Conservation (phyloP, 1,139 yeast genomes). For the Yamadazyma oceani region DNA sequence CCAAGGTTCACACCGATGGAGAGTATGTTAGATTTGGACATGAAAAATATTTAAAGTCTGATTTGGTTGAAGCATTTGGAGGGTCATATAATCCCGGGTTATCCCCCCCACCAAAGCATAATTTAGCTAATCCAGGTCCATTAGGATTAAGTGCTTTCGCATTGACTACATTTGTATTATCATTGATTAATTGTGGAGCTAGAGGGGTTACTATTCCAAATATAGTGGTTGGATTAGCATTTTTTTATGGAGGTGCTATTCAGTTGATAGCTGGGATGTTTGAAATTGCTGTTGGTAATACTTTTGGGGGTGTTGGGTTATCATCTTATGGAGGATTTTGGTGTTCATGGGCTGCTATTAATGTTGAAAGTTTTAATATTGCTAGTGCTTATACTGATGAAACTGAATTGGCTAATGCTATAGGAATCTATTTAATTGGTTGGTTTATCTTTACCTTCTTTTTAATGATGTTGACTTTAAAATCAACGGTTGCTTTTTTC, state of each 20-base stretch:
- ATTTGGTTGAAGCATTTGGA: slow-evolving; percentile 68
- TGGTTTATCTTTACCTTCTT: slow-evolving; percentile 82
- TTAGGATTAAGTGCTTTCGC: slow-evolving; percentile 84
- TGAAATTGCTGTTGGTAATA: slow-evolving; percentile 75
- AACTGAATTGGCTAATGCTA: slow-evolving; percentile 41
- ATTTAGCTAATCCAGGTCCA: slow-evolving; percentile 88
- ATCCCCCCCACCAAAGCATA: slow-evolving; percentile 62
- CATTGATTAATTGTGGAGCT: slow-evolving; percentile 49
- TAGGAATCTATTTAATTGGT: slow-evolving; percentile 73
- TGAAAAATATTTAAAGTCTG: slow-evolving; percentile 63
- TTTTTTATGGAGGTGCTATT: slow-evolving; percentile 83
- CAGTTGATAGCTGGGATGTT: slow-evolving; percentile 77
- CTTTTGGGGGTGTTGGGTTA: slow-evolving; percentile 89
- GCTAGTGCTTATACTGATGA: slow-evolving; percentile 51
- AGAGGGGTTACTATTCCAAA: slow-evolving; percentile 36
- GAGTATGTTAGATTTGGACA: slow-evolving; percentile 73
- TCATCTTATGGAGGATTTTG: slow-evolving; percentile 87
- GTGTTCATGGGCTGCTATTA: slow-evolving; percentile 78
- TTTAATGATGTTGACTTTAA: slow-evolving; percentile 64
- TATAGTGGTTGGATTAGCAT: slow-evolving; percentile 62
- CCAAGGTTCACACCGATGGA: slow-evolving; percentile 38
- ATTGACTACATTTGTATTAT: slow-evolving; percentile 77
- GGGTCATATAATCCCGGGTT: slow-evolving; percentile 71
- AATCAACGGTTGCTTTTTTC: slow-evolving; percentile 79
- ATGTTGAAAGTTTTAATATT: slow-evolving; percentile 74